Evolutionary conservation across 2,329 filamentous ascomycete genomes (phyloP), one percentile per base, ranked within the genome.

Genomic region (Pestalotiopsis sp.): DNA sequence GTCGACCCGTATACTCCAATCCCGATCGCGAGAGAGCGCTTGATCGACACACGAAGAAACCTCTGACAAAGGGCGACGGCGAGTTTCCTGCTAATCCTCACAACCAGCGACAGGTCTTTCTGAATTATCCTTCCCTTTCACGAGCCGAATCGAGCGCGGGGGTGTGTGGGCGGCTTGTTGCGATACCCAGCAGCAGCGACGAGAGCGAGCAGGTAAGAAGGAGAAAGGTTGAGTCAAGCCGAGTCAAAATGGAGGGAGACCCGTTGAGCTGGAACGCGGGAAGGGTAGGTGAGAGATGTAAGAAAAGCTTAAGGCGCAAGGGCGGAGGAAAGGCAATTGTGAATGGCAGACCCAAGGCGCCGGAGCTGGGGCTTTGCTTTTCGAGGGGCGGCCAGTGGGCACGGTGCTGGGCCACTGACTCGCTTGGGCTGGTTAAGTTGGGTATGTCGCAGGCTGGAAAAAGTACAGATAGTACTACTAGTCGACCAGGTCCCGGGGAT

Each of bases 371-470:
- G 31, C n/a, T 36, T 61, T 61, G 59, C 59, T 61, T 79, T 73
- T 62, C 45, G 45, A 52, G 45, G 78, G 78, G 77, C 14, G 86
- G 85, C 81, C 84, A 70, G 84, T 87, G 62, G 82, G 85, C 57
- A 78, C 78, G 20, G 76, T 85, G 68, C 83, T 81, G 0, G 84
- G 86, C 83, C 85, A 71, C 73, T 86, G 2, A 73, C 67, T 1
- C 61, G 61, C 61, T 61, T 36, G 38, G 14, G 13, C 23, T 31
- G 31, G 38, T 36, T 45, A 52, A 14, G 20, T 64, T 27, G 23
- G 25, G 20, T 59, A 5, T 36, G 57, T 27, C 57, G 13, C 23
- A 59, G 31, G 31, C 31, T 31, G 31, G 31, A 31, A 59, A 23
- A n/a, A 23, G 17, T 23, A n/a, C n/a, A n/a, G n/a, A n/a, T n/a